Evolutionary conservation across 345 rosid species (phyloP).

Genomic region (Microcos paniculata): DNA sequence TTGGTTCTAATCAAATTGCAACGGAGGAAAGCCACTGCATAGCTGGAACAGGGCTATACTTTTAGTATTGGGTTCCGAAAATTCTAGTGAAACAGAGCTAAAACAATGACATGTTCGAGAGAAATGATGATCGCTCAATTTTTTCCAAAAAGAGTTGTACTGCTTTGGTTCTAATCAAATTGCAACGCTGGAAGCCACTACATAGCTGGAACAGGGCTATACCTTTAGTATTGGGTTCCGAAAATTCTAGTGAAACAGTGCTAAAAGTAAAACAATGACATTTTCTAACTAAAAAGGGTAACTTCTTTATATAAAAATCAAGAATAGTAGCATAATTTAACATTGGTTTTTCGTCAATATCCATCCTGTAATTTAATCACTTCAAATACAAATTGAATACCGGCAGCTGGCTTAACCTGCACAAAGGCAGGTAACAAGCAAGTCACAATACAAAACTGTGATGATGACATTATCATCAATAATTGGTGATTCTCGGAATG

Average conservation of each 20-base stretch:
- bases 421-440: neutral
- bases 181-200: too few relatives aligned
- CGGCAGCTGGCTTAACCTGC: neutral
- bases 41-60: neutral
- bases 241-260: neutral
- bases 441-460: constrained; percentile 18
- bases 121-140: neutral
- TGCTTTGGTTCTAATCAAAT: neutral
- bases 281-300: too few relatives aligned
- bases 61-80: neutral
- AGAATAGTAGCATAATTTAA: too few relatives aligned
- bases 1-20: too few relatives aligned
- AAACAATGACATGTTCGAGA: too few relatives aligned
- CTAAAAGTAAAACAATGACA: too few relatives aligned
- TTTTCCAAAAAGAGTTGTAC: neutral
- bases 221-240: too few relatives aligned
- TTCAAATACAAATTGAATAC: neutral
- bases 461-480: constrained; percentile 17
- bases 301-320: too few relatives aligned
- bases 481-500: constrained; percentile 3
- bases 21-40: too few relatives aligned
- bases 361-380: neutral
- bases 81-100: neutral
- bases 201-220: neutral
- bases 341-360: neutral